Conservation (phyloP, 768 basidiomycete genomes). For the Lactifluus echinatus region DNA sequence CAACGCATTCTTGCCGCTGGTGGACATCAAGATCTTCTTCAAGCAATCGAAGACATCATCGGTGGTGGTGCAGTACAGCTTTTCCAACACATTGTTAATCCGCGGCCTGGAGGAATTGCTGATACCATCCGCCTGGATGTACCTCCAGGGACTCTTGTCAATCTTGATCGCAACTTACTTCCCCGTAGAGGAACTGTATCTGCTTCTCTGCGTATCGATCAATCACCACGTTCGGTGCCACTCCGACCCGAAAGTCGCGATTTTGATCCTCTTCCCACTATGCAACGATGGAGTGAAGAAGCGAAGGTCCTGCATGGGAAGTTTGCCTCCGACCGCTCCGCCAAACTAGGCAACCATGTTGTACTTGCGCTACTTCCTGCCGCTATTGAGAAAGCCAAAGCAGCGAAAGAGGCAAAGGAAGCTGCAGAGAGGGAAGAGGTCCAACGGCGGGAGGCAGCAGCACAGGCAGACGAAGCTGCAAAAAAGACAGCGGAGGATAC, state of each 20-base stretch:
- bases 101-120: constrained; percentile 40
- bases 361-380: constrained; percentile 69
- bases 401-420: constrained; percentile 33
- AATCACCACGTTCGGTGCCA: constrained; percentile 34
- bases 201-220: constrained; percentile 57
- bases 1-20: constrained; percentile 42
- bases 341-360: constrained; percentile 63
- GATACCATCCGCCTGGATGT: constrained; percentile 76
- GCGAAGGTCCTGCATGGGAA: constrained; percentile 72
- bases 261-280: constrained; percentile 71
- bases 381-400: constrained; percentile 55
- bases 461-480: constrained; percentile 32
- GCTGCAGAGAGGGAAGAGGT: constrained; percentile 47
- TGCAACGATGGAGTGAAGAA: constrained; percentile 87
- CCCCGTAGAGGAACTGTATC: constrained; percentile 40
- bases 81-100: constrained; percentile 72
- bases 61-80: constrained; percentile 76
- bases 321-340: constrained; percentile 57
- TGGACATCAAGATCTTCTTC: constrained; percentile 46
- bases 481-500: constrained; percentile 27
- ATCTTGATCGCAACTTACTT: constrained; percentile 47
- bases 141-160: constrained; percentile 52
- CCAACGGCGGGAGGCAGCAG: constrained; percentile 30
- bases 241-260: constrained; percentile 43
- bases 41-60: constrained; percentile 74